Evolutionary conservation across 2,329 filamentous ascomycete genomes (phyloP), one percentile per base, ranked within the genome.

Genomic region (Knufia petricola): DNA sequence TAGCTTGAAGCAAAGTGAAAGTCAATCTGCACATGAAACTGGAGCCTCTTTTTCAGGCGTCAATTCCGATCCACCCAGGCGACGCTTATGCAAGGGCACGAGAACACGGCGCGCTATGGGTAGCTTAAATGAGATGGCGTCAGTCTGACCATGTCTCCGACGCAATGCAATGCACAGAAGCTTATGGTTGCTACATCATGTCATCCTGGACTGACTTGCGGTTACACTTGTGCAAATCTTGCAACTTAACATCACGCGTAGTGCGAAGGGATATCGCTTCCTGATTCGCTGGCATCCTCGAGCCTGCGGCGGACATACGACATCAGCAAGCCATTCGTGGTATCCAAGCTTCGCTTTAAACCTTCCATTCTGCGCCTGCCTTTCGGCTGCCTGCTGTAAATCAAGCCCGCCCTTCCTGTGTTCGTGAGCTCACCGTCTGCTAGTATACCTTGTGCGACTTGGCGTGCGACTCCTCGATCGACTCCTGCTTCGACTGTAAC

Each of bases 401-500:
- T n/a, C n/a, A n/a, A n/a, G n/a, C n/a, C 6, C 26, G 6, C 26
- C 26, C 12, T 28, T 12, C 26, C 26, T 6, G 6, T 28, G 26
- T 6, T 28, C 6, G 6, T 28, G 26, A 6, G 12, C 54, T 55
- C 60, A 59, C 49, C 60, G 58, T 26, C 56, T 41, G 19, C 52
- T 58, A 23, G 61, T 61, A 38, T 58, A 62, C 37, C 49, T 77
- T 74, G 64, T 81, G 75, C 66, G 59, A 50, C 56, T 60, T 46
- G 51, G 46, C n/a, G 61, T 63, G 17, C 57, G 68, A 67, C 58
- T 75, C 71, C 64, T 78, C 71, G 71, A 68, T 71, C 4, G 65
- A 74, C 39, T 70, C 69, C 46, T 73, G 72, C 64, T 74, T 72
- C 59, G 66, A 60, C 61, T 69, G 59, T 73, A 70, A 58, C 75